Conservation (phyloP, 1,139 yeast species). For the Blastobotrys serpentis region DNA sequence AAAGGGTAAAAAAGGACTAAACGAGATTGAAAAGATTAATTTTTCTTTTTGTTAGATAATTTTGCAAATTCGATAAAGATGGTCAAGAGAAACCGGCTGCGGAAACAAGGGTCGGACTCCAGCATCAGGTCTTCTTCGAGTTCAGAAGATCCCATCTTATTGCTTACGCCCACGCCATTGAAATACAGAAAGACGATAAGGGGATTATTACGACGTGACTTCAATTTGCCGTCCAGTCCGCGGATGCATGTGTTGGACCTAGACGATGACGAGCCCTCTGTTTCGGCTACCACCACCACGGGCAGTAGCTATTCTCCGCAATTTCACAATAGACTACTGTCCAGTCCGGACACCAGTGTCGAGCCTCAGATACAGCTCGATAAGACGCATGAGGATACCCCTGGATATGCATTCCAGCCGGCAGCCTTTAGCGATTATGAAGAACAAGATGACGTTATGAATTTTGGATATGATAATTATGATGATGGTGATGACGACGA, state of each 20-base stretch:
- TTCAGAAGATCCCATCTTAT: constrained; percentile 9
- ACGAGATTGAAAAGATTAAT: no score
- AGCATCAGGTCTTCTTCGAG: neutral
- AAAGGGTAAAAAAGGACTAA: no score
- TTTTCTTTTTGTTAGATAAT: neutral
- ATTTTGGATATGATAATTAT: neutral
- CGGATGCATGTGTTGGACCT: constrained; percentile 6
- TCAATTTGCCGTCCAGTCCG: constrained; percentile 4
- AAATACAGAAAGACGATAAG: neutral
- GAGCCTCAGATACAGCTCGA: neutral
- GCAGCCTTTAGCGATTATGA: neutral
- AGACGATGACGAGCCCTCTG: neutral
- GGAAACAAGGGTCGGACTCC: neutral
- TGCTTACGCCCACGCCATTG: constrained; percentile 10
- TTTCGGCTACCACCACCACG: neutral
- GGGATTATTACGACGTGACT: constrained; percentile 6
- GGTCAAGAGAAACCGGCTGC: neutral
- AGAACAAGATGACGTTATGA: neutral
- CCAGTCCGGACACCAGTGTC: constrained; percentile 7
- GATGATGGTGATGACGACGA: constrained; percentile 12
- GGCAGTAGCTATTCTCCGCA: neutral
- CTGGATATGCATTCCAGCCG: constrained; percentile 1
- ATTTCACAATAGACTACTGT: neutral
- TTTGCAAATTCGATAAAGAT: neutral
- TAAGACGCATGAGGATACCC: neutral